Evolutionary conservation across 306 rosid genomes (phyloP).

Genomic region (Mucuna pruriens): DNA sequence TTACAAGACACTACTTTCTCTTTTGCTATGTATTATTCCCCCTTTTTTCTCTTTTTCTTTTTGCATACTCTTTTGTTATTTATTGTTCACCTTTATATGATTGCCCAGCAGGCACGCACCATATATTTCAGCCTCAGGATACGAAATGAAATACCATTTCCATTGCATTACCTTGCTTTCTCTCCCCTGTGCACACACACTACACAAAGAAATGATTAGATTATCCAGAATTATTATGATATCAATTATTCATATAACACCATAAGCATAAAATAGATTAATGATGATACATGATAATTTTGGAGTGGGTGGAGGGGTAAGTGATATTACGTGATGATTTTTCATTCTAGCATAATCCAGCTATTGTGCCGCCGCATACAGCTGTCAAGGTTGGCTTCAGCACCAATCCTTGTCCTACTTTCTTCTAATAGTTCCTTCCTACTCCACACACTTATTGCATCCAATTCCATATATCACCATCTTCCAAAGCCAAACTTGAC

Average conservation of each 20-base stretch:
- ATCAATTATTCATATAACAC: too few species aligned
- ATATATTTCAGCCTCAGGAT: not conserved
- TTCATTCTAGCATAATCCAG: conserved; percentile 44
- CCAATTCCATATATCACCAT: conserved; percentile 36
- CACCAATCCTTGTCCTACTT: conserved; percentile 2
- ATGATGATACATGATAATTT: not conserved
- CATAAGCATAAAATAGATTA: not conserved
- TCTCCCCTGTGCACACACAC: too few species aligned
- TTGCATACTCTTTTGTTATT: not conserved
- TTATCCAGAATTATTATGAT: too few species aligned
- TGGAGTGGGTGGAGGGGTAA: not conserved
- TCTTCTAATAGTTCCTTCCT: not conserved
- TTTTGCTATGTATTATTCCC: not conserved
- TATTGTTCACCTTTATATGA: not conserved
- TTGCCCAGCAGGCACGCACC: not conserved
- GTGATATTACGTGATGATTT: not conserved
- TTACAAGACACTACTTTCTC: not conserved
- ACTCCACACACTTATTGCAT: conserved; percentile 36
- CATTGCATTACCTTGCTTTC: conserved; percentile 11
- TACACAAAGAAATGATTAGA: too few species aligned
- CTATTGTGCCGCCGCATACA: conserved; percentile 38
- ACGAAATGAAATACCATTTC: conserved; percentile 4
- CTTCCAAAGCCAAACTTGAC: conserved; percentile 43
- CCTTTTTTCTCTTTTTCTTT: not conserved
- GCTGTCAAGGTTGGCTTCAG: conserved; percentile 41